A percentile compares a stretch with the other conserved stretches of the same genome.
Conservation (phyloP, 441 rosid genomes). For the Geranium incanum region DNA sequence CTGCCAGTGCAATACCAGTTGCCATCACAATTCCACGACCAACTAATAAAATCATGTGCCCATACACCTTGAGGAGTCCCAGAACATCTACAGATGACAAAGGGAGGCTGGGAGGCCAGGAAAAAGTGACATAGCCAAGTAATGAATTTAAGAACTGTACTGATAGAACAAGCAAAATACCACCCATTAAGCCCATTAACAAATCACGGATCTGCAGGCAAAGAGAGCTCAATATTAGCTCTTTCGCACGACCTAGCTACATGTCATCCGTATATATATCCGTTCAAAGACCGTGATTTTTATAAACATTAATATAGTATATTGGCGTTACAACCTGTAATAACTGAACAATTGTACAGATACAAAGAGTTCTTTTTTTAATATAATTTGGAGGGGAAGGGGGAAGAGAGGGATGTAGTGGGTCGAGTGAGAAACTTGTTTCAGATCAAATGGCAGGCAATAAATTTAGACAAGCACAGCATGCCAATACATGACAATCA, state of each 20-base stretch:
- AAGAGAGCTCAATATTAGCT: conserved; percentile 17
- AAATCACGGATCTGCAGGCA: conserved; percentile 56
- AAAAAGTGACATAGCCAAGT: conserved; percentile 52
- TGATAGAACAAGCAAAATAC: conserved; percentile 50
- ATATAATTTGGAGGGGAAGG: too few species aligned
- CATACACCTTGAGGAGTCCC: conserved; percentile 36
- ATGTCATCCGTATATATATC: background rate
- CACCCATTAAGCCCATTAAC: conserved; percentile 59
- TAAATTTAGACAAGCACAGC: too few species aligned
- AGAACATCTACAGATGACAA: conserved; percentile 40
- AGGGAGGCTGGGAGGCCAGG: conserved; percentile 49
- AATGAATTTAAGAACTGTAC: conserved; percentile 58
- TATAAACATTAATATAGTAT: background rate
- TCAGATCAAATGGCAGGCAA: too few species aligned
- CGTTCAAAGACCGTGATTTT: conserved; percentile 2
- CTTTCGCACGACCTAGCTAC: conserved; percentile 4
- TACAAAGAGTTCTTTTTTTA: too few species aligned
- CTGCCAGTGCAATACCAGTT: conserved; percentile 58
- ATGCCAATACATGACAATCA: too few species aligned
- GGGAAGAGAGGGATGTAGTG: too few species aligned
- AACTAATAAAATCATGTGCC: conserved; percentile 37
- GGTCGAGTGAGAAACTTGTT: too few species aligned
- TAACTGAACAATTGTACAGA: background rate
- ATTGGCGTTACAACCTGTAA: background rate
- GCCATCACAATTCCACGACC: conserved; percentile 57